A percentile compares a stretch with the other conserved stretches of the same genome.
Evolutionary conservation across 345 rosid species (phyloP).

Genomic region (Salix brachista): DNA sequence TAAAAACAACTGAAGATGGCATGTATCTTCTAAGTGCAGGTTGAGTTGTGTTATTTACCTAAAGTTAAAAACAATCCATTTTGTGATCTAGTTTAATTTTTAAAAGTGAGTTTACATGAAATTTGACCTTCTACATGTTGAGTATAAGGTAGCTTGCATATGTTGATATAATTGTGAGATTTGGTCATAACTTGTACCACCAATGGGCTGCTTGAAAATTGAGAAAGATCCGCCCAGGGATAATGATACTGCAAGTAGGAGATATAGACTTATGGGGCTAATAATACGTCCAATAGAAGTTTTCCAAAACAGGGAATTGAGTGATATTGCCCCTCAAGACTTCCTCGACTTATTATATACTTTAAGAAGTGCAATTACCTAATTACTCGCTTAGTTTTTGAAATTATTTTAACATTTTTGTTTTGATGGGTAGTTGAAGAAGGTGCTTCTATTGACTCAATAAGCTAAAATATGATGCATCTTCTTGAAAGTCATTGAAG

Average conservation of each 20-base stretch:
- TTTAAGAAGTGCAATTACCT: neutral
- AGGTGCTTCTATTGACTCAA: neutral
- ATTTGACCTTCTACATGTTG: neutral
- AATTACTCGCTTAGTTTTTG: neutral
- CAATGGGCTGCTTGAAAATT: neutral
- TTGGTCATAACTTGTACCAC: too few relatives aligned
- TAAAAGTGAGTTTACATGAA: neutral
- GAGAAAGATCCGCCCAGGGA: too few relatives aligned
- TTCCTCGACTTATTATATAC: neutral
- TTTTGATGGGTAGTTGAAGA: neutral
- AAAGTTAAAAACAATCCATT: neutral
- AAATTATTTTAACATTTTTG: too few relatives aligned
- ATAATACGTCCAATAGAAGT: neutral
- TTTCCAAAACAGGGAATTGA: neutral
- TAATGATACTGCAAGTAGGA: too few relatives aligned
- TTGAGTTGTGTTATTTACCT: constrained; percentile 22
- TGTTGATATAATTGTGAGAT: neutral
- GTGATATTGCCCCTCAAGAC: too few relatives aligned
- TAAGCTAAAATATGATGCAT: neutral
- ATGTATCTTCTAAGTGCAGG: constrained; percentile 97
- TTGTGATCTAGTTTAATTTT: neutral
- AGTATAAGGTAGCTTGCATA: neutral
- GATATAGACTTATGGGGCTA: neutral
- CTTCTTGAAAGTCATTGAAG: neutral
- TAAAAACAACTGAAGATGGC: constrained; percentile 78